Evolutionary conservation across 192 early-diverging fungal species (phyloP).

Genomic region (Oehlia diaphana): DNA sequence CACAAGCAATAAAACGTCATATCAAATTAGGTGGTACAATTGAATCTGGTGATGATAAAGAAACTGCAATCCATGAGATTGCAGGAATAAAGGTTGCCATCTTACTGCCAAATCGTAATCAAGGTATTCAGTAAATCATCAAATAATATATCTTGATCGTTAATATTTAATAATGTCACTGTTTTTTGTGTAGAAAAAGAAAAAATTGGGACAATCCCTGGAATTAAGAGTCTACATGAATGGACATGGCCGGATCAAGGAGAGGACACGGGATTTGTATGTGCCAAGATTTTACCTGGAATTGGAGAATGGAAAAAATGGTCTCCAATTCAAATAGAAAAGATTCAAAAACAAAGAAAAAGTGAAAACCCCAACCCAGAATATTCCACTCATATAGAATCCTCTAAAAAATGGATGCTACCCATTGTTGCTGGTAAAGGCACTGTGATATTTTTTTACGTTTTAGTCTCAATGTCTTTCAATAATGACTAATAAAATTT

Average conservation of each 20-base stretch:
- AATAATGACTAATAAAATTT: background rate
- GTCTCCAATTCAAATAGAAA: background rate
- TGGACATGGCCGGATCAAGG: background rate
- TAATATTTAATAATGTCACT: no score
- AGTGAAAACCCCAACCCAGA: background rate
- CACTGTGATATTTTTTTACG: background rate
- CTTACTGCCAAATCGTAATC: no score
- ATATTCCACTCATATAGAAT: no score
- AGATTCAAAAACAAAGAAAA: background rate
- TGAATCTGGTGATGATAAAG: no score
- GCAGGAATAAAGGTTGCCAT: no score
- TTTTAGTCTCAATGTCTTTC: background rate
- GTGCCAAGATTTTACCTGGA: background rate
- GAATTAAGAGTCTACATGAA: background rate
- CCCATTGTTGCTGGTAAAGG: background rate
- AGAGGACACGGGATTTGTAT: background rate
- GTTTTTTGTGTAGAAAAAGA: no score
- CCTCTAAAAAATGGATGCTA: background rate
- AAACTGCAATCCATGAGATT: no score
- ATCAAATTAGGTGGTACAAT: no score
- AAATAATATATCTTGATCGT: no score
- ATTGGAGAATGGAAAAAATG: background rate
- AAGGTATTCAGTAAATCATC: no score
- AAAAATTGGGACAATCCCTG: no score
- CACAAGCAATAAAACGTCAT: no score